Percentiles rank a stretch among this genome's conserved stretches.
These are phyloP conservation scores for Corynascus novoguineensis DNA, from an alignment of 495 filamentous ascomycete species.

Conservation along the genomic window DNA sequence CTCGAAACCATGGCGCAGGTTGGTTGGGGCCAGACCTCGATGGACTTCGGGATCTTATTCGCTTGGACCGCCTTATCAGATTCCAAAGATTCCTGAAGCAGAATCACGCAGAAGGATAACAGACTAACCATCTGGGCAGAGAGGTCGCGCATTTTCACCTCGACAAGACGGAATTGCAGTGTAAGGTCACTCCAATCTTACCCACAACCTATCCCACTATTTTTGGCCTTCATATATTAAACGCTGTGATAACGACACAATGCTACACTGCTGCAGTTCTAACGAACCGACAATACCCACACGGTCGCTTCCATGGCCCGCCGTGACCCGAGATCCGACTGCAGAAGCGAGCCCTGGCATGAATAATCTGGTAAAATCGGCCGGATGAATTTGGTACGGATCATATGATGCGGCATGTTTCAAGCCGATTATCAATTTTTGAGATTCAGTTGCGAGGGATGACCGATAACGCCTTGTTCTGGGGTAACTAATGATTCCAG, in stretches of 20 bases:
- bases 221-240: background rate
- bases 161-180: background rate
- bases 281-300: background rate
- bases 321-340: constrained; percentile 21
- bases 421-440: constrained; percentile 2
- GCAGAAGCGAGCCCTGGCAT: constrained; percentile 20
- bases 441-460: background rate
- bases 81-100: background rate
- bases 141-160: background rate
- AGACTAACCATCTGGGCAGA: too few relatives aligned
- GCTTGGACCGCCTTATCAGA: background rate
- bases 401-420: constrained; percentile 44
- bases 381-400: constrained; percentile 42
- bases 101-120: too few relatives aligned
- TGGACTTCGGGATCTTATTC: background rate
- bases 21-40: background rate
- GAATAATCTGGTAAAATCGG: constrained; percentile 39
- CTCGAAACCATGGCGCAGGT: background rate
- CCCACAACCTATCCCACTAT: background rate
- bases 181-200: background rate
- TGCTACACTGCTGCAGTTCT: background rate
- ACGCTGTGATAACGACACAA: background rate
- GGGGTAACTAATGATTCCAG: too few relatives aligned
- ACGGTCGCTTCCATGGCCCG: constrained; percentile 3
- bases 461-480: background rate